A percentile compares a stretch with the other conserved stretches of the same genome.
These are phyloP conservation scores for Pythium periplocum DNA, from an alignment of 352 stramenopile genomes.

Conservation along the genomic window DNA sequence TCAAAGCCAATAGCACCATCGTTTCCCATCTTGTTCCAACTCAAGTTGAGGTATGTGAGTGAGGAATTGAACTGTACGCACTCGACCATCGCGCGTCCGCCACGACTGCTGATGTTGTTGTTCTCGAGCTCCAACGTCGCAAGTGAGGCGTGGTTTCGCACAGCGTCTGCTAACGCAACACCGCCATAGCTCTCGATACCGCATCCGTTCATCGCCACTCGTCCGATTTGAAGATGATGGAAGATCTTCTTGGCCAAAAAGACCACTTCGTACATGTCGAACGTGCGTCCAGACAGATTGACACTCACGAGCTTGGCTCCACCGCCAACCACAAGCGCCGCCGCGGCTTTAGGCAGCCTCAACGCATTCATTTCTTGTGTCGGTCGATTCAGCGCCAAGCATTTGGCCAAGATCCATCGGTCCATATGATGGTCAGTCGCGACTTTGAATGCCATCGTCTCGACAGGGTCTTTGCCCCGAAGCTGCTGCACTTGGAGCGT, in stretches of 20 bases:
- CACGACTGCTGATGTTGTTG: slow-evolving; percentile 40
- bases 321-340: slow-evolving; percentile 8
- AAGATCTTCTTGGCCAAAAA: slow-evolving; percentile 70
- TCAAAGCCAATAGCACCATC: slow-evolving; percentile 41
- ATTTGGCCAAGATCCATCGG: slow-evolving; percentile 63
- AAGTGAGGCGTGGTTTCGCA: slow-evolving; percentile 60
- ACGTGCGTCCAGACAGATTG: slow-evolving; percentile 37
- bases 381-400: slow-evolving; percentile 51
- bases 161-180: slow-evolving; percentile 47
- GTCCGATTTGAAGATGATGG: slow-evolving; percentile 56
- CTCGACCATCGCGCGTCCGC: slow-evolving; percentile 52
- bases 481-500: slow-evolving; percentile 42
- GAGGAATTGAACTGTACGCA: slow-evolving; percentile 52
- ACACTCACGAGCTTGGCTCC: slow-evolving; percentile 28
- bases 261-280: slow-evolving; percentile 53
- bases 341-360: slow-evolving; percentile 20
- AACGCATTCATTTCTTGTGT: slow-evolving; percentile 58
- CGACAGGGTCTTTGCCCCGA: slow-evolving; percentile 31
- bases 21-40: slow-evolving; percentile 69
- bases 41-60: slow-evolving; percentile 66
- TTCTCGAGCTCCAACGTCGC: slow-evolving; percentile 66
- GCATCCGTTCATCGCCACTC: slow-evolving; percentile 58
- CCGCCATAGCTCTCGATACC: slow-evolving; percentile 43
- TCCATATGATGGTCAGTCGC: slow-evolving; percentile 42
- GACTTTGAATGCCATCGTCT: slow-evolving; percentile 27